Evolutionary conservation across 1,284 basidiomycete species (phyloP).

Genomic region (Xerocomus amazonicus): DNA sequence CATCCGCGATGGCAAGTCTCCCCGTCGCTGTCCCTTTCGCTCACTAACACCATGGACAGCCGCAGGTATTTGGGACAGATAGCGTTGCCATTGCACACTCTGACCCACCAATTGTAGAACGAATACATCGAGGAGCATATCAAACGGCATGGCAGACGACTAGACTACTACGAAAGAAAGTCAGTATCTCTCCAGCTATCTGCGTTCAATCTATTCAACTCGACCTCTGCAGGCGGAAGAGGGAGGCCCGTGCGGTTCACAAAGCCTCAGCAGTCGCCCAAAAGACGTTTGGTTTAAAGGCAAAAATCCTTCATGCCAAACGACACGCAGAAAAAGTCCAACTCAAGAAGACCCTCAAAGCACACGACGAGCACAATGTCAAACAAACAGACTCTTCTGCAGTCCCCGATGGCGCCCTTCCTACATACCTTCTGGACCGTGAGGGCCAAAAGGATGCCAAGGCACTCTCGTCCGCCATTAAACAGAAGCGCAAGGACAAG

Average conservation of each 20-base stretch:
- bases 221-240: conserved; percentile 72
- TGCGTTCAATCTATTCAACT: conserved; percentile 3
- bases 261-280: conserved; percentile 85
- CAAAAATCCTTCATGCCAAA: conserved; percentile 95
- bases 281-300: conserved; percentile 95
- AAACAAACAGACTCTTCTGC: conserved; percentile 86
- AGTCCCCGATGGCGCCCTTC: conserved; percentile 85
- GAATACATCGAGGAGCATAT: conserved; percentile 92
- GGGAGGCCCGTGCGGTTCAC: conserved; percentile 89
- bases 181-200: conserved; percentile 37
- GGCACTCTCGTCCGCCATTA: conserved; percentile 95
- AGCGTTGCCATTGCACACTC: background rate
- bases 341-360: conserved; percentile 98
- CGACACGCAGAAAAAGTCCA: conserved; percentile 97
- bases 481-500: conserved; percentile 99
- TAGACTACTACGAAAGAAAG: conserved; percentile 86
- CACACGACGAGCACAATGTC: conserved; percentile 97
- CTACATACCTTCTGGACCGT: conserved; percentile 94
- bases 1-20: conserved; percentile 51
- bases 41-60: conserved; percentile 41
- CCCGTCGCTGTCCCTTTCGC: conserved; percentile 13
- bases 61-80: conserved; percentile 51
- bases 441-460: conserved; percentile 98
- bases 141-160: conserved; percentile 79
- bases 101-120: conserved; percentile 50